Conservation (phyloP, 768 basidiomycete species). For the Mrakia blollopis region DNA sequence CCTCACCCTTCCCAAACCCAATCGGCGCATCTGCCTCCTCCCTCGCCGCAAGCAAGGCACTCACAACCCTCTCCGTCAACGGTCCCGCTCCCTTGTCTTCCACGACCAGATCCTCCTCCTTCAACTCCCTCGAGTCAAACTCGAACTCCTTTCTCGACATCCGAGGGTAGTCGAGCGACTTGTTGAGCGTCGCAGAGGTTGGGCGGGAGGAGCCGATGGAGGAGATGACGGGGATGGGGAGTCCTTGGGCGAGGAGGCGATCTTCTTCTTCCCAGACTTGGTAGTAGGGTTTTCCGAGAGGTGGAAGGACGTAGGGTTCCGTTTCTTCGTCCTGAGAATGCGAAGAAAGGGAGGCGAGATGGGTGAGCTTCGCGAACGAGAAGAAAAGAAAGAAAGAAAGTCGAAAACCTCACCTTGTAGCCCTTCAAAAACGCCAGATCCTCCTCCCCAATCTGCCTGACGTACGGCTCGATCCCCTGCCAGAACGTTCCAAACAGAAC, state of each 20-base stretch:
- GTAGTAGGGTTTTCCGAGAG: slow-evolving; percentile 78
- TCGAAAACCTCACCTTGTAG: slow-evolving; percentile 55
- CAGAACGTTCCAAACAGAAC: slow-evolving; percentile 64
- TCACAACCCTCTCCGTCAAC: slow-evolving; percentile 65
- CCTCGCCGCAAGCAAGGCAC: slow-evolving; percentile 35
- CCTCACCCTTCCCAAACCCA: not conserved
- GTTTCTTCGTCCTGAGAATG: slow-evolving; percentile 61
- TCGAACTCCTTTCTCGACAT: slow-evolving; percentile 20
- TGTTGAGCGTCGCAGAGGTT: not conserved
- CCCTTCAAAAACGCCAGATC: slow-evolving; percentile 83
- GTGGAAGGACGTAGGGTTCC: slow-evolving; percentile 79
- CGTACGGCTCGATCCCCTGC: slow-evolving; percentile 79
- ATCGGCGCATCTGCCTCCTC: slow-evolving; percentile 19
- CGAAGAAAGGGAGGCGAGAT: not conserved
- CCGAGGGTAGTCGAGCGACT: slow-evolving; percentile 11
- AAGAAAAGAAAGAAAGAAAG: not conserved
- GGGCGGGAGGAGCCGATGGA: not conserved
- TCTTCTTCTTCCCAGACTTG: slow-evolving; percentile 95
- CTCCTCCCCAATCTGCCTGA: slow-evolving; percentile 85
- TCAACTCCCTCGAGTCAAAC: slow-evolving; percentile 61
- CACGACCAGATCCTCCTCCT: slow-evolving; percentile 61
- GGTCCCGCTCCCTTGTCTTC: slow-evolving; percentile 83
- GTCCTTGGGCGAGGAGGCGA: slow-evolving; percentile 26
- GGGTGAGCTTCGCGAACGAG: not conserved
- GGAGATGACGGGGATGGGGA: slow-evolving; percentile 7